These are phyloP conservation scores for Cercospora beticola DNA, from an alignment of 2,329 filamentous ascomycete species.

Conservation along the genomic window DNA sequence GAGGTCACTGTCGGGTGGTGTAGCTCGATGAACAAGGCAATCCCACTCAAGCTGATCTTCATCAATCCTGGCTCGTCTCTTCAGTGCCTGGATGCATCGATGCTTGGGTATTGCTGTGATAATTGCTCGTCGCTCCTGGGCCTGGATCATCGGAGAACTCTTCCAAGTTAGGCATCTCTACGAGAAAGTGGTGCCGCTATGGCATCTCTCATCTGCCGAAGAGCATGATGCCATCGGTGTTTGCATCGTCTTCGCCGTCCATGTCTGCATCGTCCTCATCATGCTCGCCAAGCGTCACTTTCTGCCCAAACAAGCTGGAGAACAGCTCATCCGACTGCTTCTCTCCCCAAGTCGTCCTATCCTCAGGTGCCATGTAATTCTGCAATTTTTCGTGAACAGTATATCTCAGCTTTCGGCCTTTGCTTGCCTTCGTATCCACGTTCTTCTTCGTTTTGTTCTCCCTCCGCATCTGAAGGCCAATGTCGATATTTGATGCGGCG, in stretches of 20 bases:
- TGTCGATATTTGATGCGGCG: slow-evolving; percentile 42
- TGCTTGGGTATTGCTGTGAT: background rate
- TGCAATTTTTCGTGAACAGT: slow-evolving; percentile 95
- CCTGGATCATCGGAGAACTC: background rate
- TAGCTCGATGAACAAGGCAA: background rate
- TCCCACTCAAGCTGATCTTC: background rate
- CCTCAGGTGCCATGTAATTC: slow-evolving; percentile 95
- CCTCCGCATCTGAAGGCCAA: slow-evolving; percentile 53
- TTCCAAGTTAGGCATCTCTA: background rate
- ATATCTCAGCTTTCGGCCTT: slow-evolving; percentile 90
- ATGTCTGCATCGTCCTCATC: slow-evolving; percentile 38
- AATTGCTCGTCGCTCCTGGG: background rate
- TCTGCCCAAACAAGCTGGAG: slow-evolving; percentile 51
- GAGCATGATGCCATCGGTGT: slow-evolving; percentile 36
- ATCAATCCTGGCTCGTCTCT: background rate
- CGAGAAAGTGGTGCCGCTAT: background rate
- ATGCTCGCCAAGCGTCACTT: slow-evolving; percentile 46
- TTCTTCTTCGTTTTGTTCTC: slow-evolving; percentile 81
- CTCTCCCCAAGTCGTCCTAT: slow-evolving; percentile 75
- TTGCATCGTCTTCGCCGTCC: slow-evolving; percentile 28
- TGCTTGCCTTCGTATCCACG: slow-evolving; percentile 91
- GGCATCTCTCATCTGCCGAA: slow-evolving; percentile 28
- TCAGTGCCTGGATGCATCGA: background rate
- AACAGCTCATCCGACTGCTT: slow-evolving; percentile 68
- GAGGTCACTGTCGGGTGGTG: background rate